phyloP scores from a whole-genome alignment of 352 stramenopile genomes.

The Globisporangium radiosum region DNA sequence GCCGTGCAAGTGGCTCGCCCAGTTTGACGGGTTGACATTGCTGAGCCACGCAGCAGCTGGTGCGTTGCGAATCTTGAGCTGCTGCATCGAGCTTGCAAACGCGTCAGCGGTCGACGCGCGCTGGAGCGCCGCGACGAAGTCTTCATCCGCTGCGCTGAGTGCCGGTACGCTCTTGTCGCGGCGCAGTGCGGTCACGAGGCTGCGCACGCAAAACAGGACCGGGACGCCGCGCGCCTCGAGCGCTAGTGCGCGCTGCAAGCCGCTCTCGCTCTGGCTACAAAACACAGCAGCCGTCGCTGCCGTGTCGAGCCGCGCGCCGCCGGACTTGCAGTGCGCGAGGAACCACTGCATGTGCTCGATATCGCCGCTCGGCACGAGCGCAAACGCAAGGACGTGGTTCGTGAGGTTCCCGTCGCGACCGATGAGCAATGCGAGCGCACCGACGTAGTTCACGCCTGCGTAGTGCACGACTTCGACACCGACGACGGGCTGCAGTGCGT shows the following conservation, averaged over 20 bases:
- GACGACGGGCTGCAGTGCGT: conserved; percentile 62
- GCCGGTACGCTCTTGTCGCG: conserved; percentile 75
- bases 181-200: conserved; percentile 59
- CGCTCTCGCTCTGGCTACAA: conserved; percentile 59
- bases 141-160: conserved; percentile 40
- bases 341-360: conserved; percentile 81
- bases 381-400: conserved; percentile 64
- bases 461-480: conserved; percentile 70
- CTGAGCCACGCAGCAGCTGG: conserved; percentile 56
- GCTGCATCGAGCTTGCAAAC: conserved; percentile 41
- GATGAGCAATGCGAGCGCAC: conserved; percentile 49
- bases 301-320: conserved; percentile 44
- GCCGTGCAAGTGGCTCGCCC: conserved; percentile 62
- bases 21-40: conserved; percentile 59
- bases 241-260: conserved; percentile 54
- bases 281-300: conserved; percentile 33
- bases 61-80: conserved; percentile 53
- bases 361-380: conserved; percentile 54
- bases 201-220: conserved; percentile 73
- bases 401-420: conserved; percentile 60
- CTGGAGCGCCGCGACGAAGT: conserved; percentile 65
- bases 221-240: conserved; percentile 50
- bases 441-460: conserved; percentile 62
- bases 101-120: conserved; percentile 52
- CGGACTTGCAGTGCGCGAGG: conserved; percentile 40